Evolutionary conservation across 768 basidiomycete genomes (phyloP).

Genomic region (Amyloporia xantha): DNA sequence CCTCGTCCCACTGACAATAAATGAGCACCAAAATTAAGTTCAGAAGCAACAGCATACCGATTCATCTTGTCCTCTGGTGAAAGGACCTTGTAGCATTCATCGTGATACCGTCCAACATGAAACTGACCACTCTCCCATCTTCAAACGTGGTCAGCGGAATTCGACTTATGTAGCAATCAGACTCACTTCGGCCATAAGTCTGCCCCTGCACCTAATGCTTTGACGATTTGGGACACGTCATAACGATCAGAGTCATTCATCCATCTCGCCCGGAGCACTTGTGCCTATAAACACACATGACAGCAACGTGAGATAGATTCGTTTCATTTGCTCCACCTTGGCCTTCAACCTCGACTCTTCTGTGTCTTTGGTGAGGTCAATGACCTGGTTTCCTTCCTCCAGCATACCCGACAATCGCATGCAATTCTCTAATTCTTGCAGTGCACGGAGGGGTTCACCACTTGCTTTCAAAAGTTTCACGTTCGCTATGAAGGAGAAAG

Average conservation of each 20-base stretch:
- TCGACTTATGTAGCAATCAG: no score
- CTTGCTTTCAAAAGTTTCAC: conserved; percentile 77
- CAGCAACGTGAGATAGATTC: no score
- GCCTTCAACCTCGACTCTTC: conserved; percentile 5
- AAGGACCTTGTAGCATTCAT: conserved; percentile 63
- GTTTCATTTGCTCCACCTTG: conserved; percentile 9
- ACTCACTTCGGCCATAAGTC: conserved; percentile 39
- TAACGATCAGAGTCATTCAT: conserved; percentile 86
- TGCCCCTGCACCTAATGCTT: conserved; percentile 47
- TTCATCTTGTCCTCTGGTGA: conserved; percentile 33
- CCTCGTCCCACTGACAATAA: conserved; percentile 41
- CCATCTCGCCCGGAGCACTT: conserved; percentile 83
- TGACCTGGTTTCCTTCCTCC: not conserved
- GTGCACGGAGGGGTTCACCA: conserved; percentile 76
- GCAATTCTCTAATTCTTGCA: conserved; percentile 79
- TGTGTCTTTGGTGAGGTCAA: conserved; percentile 7
- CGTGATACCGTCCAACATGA: conserved; percentile 84
- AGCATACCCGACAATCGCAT: conserved; percentile 35
- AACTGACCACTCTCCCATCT: conserved; percentile 86
- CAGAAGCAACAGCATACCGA: conserved; percentile 22
- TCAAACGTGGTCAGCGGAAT: no score
- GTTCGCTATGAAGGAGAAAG: conserved; percentile 83
- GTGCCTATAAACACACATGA: conserved; percentile 41
- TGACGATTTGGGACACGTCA: conserved; percentile 55
- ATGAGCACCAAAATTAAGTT: conserved; percentile 2